Evolutionary conservation across 2,329 filamentous ascomycete genomes (phyloP), one percentile per base, ranked within the genome.

Genomic region (Sphaerulina musiva): DNA sequence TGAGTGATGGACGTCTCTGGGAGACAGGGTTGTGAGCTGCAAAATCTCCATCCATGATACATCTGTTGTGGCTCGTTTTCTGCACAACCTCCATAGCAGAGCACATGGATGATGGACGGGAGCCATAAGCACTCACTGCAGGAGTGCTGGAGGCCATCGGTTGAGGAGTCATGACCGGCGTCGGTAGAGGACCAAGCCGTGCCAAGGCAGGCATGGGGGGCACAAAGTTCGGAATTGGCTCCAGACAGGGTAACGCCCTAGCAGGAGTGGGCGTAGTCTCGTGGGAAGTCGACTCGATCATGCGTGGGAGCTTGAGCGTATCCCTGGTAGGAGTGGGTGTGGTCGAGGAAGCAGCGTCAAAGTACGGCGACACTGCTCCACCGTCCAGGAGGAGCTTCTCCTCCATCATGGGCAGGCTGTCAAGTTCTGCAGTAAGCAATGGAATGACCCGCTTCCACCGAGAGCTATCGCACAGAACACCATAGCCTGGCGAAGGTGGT

Each of bases 121-220:
- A 73, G 57, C 73, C 71, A 62, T 73, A 70, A 63, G 70, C 73
- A 79, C 80, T 78, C 80, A 71, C 80, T 70, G 80, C 80, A 81
- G 81, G 80, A 79, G 80, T 80, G 70, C 69, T 74, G 60, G 73
- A 75, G 62, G 73, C 70, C 56, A 72, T 70, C 45, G 77, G 74
- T 59, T 80, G 78, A 38, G 82, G 81, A 43, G 82, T 84, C 72
- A 83, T 72, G 60, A 77, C 74, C 49, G 82, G 81, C n/a, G 82
- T 85, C 12, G 80, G 81, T 53, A 84, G 70, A 54, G 80, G 77
- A 59, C 73, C 74, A 63, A 80, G 73, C 50, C 79, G 78, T 39
- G 74, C 73, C 59, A 82, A 68, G 48, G 76, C 73, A n/a, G 81
- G 81, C 46, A 81, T 76, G 11, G 75, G 75, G 40, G 74, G 72